A percentile compares a stretch with the other conserved stretches of the same genome.
phyloP scores from a whole-genome alignment of 1,284 basidiomycete genomes.

The Athelia psychrophila region DNA sequence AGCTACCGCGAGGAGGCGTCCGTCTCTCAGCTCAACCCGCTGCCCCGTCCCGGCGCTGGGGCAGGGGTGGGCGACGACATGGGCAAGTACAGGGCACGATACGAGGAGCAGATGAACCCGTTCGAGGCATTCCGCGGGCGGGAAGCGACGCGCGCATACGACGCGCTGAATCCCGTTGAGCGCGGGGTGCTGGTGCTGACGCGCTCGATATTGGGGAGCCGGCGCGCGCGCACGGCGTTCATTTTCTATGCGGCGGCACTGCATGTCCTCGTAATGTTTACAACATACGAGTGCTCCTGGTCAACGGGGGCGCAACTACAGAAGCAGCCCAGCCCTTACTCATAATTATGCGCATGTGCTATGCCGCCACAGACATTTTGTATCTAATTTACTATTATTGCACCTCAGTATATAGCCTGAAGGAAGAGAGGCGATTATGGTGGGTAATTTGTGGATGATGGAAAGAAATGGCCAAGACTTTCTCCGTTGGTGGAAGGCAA shows the following conservation, averaged over 20 bases:
- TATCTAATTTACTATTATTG: no score
- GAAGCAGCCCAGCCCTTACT: slow-evolving; percentile 43
- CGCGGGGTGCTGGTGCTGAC: slow-evolving; percentile 86
- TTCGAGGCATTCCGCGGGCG: slow-evolving; percentile 96
- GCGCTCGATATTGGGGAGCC: slow-evolving; percentile 83
- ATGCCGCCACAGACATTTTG: no score
- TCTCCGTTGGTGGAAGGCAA: no score
- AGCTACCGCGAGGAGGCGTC: slow-evolving; percentile 79
- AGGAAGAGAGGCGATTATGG: no score
- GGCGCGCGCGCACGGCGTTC: slow-evolving; percentile 80
- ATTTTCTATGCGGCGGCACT: slow-evolving; percentile 78
- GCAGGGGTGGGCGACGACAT: slow-evolving; percentile 60
- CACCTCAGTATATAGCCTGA: no score
- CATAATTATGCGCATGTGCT: no score
- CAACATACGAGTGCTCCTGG: slow-evolving; percentile 67
- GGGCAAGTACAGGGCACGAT: slow-evolving; percentile 86
- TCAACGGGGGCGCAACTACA: slow-evolving; percentile 46
- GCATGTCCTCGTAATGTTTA: slow-evolving; percentile 79
- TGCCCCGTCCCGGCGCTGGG: slow-evolving; percentile 43
- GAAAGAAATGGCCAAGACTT: no score
- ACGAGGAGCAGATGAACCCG: slow-evolving; percentile 96
- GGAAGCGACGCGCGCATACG: slow-evolving; percentile 92
- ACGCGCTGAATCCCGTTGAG: slow-evolving; percentile 90
- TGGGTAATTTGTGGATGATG: no score
- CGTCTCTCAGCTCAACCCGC: slow-evolving; percentile 64